A percentile compares a stretch with the other conserved stretches of the same genome.
phyloP scores from a whole-genome alignment of 768 basidiomycete species.

The Tricholomella constricta region DNA sequence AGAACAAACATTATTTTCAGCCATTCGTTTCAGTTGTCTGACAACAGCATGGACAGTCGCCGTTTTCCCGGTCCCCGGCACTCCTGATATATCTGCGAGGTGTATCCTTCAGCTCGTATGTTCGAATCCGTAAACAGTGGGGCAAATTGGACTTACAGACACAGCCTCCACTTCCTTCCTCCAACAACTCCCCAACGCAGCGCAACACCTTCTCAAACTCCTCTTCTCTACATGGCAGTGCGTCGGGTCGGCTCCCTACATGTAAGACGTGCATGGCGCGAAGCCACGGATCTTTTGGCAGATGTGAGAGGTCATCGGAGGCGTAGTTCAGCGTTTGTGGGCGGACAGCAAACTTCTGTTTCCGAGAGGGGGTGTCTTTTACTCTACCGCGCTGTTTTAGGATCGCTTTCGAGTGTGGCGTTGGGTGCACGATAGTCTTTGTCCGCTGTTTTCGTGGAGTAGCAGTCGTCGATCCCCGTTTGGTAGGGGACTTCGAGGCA shows the following conservation, averaged over 20 bases:
- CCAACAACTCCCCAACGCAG: conserved; percentile 81
- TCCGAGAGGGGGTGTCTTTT: conserved; percentile 13
- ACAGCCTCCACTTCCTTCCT: conserved; percentile 94
- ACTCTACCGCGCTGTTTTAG: conserved; percentile 45
- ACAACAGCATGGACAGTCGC: conserved; percentile 96
- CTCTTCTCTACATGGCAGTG: conserved; percentile 84
- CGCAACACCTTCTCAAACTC: conserved; percentile 79
- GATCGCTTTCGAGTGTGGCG: conserved; percentile 76
- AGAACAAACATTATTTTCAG: conserved; percentile 67
- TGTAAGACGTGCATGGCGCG: conserved; percentile 90
- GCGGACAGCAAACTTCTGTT: conserved; percentile 32
- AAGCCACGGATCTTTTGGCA: conserved; percentile 84
- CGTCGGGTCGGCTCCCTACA: conserved; percentile 89
- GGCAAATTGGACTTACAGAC: conserved; percentile 69
- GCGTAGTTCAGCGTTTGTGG: conserved; percentile 25
- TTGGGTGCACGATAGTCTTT: conserved; percentile 57
- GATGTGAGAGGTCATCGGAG: conserved; percentile 43
- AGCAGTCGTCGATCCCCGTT: conserved; percentile 19
- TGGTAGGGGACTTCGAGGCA: conserved; percentile 24
- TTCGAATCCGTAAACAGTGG: not conserved
- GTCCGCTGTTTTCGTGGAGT: conserved; percentile 35
- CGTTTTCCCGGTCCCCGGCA: conserved; percentile 98
- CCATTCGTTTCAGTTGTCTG: conserved; percentile 87
- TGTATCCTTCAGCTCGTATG: not conserved
- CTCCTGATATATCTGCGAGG: conserved; percentile 86